Conservation (phyloP, 345 rosid species). For the Hevea brasiliensis region DNA sequence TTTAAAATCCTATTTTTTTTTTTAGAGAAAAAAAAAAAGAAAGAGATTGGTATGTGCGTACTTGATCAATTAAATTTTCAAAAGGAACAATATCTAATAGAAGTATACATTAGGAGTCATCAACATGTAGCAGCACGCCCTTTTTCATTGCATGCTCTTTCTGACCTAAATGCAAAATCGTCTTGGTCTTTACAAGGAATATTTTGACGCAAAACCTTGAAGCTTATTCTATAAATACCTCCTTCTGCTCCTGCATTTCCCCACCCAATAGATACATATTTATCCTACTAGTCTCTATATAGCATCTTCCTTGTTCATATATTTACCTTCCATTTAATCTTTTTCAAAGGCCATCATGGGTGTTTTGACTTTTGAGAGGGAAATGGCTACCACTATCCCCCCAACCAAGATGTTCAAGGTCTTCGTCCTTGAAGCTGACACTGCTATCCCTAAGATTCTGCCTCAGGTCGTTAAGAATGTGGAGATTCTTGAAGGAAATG, state of each 20-base stretch:
- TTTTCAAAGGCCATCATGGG: background rate
- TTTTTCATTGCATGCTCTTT: no score
- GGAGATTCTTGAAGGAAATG: background rate
- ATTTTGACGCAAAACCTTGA: no score
- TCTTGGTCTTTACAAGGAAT: no score
- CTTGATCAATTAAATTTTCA: no score
- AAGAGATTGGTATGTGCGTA: no score
- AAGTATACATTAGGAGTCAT: no score
- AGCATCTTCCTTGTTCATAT: background rate
- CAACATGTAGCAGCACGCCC: no score
- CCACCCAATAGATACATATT: background rate
- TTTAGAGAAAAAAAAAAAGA: no score
- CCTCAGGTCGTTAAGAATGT: slow-evolving; percentile 32
- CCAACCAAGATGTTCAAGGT: slow-evolving; percentile 13
- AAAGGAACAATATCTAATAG: no score
- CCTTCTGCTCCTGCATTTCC: background rate
- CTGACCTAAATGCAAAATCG: background rate
- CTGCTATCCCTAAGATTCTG: slow-evolving; percentile 19
- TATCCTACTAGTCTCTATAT: no score
- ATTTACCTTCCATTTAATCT: background rate
- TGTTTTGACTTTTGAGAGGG: background rate
- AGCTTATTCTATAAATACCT: background rate
- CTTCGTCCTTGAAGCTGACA: slow-evolving; percentile 1
- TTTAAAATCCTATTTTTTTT: no score
- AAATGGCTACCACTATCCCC: background rate